A percentile compares a stretch with the other conserved stretches of the same genome.
Evolutionary conservation across 2,329 filamentous ascomycete genomes (phyloP).

Genomic region (Aspergillus sp.): DNA sequence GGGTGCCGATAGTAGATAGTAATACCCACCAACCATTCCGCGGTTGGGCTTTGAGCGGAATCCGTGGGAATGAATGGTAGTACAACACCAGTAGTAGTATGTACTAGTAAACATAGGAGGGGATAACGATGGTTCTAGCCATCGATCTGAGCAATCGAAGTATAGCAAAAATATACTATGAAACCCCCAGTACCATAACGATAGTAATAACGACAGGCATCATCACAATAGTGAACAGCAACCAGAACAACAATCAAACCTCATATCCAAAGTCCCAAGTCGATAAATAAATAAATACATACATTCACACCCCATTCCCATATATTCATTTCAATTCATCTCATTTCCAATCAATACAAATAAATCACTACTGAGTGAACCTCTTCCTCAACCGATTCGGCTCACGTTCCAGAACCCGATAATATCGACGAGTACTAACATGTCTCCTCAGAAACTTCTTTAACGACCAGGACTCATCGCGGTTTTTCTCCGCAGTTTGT

Average conservation of each 20-base stretch:
- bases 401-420: conserved; percentile 34
- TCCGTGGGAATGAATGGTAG: too few species aligned
- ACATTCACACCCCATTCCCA: neutral
- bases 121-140: neutral
- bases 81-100: neutral
- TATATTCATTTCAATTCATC: neutral
- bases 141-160: neutral
- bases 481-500: neutral
- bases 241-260: neutral
- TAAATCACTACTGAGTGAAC: conserved; percentile 14
- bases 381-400: conserved; percentile 35
- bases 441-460: conserved; percentile 29
- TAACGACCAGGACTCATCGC: conserved; percentile 30
- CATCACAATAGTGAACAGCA: neutral
- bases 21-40: neutral
- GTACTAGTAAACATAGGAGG: neutral
- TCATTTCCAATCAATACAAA: too few species aligned
- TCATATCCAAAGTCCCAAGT: neutral
- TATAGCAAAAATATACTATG: neutral
- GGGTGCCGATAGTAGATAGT: neutral
- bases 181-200: neutral
- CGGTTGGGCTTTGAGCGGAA: neutral
- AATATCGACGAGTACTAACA: conserved; percentile 31
- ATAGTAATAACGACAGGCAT: too few species aligned
- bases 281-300: neutral